Conservation (phyloP, 2,329 filamentous ascomycete genomes). For the Fusarium penzigii region DNA sequence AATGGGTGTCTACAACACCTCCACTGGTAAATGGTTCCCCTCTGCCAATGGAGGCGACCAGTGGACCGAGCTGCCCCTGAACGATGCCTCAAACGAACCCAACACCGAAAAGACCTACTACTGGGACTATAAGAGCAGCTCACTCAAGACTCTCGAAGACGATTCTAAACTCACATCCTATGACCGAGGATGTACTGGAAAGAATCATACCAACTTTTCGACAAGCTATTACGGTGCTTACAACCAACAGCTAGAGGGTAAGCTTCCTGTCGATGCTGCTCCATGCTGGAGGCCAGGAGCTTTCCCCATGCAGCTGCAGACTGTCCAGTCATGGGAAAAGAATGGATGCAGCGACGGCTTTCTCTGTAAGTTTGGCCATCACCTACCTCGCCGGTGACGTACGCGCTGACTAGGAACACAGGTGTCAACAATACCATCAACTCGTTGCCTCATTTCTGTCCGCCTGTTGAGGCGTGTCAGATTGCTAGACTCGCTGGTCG, state of each 20-base stretch:
- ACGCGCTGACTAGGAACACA: conserved; percentile 15
- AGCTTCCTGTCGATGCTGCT: conserved; percentile 38
- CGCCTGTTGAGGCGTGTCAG: conserved; percentile 41
- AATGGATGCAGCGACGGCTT: conserved; percentile 44
- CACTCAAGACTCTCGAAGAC: conserved; percentile 29
- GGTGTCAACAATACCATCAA: conserved; percentile 48
- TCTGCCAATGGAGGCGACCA: conserved; percentile 27
- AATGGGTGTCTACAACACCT: conserved; percentile 37
- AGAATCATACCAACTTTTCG: conserved; percentile 43
- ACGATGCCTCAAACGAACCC: conserved; percentile 40
- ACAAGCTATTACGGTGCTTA: conserved; percentile 41
- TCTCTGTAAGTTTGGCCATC: conserved; percentile 36
- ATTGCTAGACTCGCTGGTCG: conserved; percentile 35
- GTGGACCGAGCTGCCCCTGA: conserved; percentile 30
- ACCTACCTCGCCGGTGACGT: too few species aligned
- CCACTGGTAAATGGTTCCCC: conserved; percentile 45
- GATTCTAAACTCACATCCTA: conserved; percentile 32
- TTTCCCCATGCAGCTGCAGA: conserved; percentile 42
- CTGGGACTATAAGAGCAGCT: conserved; percentile 28
- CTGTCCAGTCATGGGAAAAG: conserved; percentile 36
- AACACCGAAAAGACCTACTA: conserved; percentile 29
- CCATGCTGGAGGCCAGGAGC: conserved; percentile 43
- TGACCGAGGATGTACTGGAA: conserved; percentile 43
- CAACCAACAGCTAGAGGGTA: conserved; percentile 21
- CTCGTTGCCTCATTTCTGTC: conserved; percentile 47